Percentiles rank a stretch among this genome's conserved stretches.
Conservation (phyloP, 2,329 filamentous ascomycete species). For the Phyllosticta ampelicida region DNA sequence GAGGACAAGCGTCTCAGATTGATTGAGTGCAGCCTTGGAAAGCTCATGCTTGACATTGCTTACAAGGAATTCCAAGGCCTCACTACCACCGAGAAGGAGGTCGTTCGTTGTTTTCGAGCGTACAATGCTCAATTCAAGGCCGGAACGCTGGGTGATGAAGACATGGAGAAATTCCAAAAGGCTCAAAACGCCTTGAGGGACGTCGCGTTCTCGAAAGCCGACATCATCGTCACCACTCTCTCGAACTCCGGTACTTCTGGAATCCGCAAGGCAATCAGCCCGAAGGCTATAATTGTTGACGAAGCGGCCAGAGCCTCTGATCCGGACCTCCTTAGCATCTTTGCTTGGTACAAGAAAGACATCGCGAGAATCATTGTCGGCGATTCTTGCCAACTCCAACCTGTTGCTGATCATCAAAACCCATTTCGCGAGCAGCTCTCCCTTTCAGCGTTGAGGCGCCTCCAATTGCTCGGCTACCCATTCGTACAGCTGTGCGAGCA, state of each 20-base stretch:
- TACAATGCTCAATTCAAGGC: too few relatives aligned
- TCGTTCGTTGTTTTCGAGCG: not conserved
- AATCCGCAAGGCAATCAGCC: not conserved
- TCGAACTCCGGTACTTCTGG: not conserved
- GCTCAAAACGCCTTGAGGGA: not conserved
- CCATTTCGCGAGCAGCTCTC: not conserved
- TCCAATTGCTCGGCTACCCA: not conserved
- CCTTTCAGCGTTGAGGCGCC: not conserved
- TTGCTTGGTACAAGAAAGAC: not conserved
- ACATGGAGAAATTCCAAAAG: not conserved
- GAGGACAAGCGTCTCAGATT: not conserved
- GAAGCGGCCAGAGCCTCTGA: not conserved
- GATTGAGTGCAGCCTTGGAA: not conserved
- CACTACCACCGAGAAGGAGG: not conserved
- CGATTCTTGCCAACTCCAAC: not conserved
- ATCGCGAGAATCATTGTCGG: not conserved
- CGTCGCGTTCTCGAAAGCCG: not conserved
- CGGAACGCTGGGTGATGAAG: not conserved
- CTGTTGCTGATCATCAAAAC: not conserved
- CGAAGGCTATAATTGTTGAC: not conserved
- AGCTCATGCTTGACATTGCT: not conserved
- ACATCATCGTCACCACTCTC: not conserved
- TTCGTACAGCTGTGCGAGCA: not conserved
- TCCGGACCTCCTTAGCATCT: not conserved
- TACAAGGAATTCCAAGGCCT: too few relatives aligned